These are phyloP conservation scores for Cordyceps pruinosa DNA, from an alignment of 2,329 filamentous ascomycete genomes.

Conservation along the genomic window DNA sequence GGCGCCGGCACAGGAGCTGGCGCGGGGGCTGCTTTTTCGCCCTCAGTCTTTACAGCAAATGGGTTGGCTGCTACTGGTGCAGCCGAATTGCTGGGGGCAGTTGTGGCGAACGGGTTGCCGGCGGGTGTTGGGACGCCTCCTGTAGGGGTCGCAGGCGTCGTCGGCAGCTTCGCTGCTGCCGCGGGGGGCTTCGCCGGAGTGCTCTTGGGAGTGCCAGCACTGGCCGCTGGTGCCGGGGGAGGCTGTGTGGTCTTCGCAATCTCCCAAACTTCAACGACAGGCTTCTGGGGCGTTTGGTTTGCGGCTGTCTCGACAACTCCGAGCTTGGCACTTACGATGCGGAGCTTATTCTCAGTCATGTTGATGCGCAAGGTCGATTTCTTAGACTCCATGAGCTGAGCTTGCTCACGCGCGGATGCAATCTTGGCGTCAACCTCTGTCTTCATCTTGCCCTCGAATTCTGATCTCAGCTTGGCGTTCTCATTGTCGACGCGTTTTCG, in stretches of 20 bases:
- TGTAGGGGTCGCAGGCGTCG: background rate
- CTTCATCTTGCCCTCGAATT: constrained; percentile 41
- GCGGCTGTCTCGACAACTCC: constrained; percentile 74
- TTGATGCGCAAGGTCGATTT: constrained; percentile 69
- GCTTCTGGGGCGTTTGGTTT: constrained; percentile 73
- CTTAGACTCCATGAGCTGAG: constrained; percentile 66
- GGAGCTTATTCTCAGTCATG: constrained; percentile 66
- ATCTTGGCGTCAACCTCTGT: constrained; percentile 48
- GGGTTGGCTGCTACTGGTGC: constrained; percentile 21
- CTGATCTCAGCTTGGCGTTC: constrained; percentile 51
- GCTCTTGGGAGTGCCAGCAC: constrained; percentile 17
- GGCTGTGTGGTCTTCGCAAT: constrained; percentile 54
- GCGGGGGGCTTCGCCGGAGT: constrained; percentile 13
- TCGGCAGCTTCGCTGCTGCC: background rate
- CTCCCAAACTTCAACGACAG: constrained; percentile 82
- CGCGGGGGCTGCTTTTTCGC: constrained; percentile 16
- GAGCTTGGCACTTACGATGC: constrained; percentile 61
- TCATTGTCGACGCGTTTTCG: constrained; percentile 64
- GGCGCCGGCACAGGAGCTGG: constrained; percentile 3
- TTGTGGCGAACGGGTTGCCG: constrained; percentile 15
- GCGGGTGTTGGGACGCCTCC: background rate
- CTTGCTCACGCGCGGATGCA: constrained; percentile 50
- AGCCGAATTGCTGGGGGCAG: constrained; percentile 17
- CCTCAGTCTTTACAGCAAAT: constrained; percentile 20
- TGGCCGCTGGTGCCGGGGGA: constrained; percentile 17